Base-by-base conservation (phyloP, 345 rosid genomes). In the Heritiera fomes region DNA sequence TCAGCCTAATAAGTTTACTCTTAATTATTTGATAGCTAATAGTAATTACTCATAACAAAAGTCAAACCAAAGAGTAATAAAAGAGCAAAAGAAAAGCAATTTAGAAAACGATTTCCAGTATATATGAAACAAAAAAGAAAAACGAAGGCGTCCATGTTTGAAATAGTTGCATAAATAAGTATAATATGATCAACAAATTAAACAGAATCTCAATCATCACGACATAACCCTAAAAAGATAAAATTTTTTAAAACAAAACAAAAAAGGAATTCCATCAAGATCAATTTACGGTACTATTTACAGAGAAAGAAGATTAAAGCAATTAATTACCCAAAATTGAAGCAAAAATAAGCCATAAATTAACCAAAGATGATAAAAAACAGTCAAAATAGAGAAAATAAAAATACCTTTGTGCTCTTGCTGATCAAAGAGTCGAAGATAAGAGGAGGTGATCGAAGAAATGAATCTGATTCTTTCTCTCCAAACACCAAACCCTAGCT, bases 401-500 rank as follows among this genome's bases (percentile, higher is more conserved):
- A 60, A 60, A 28, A 60, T 23, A 71, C 75, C 75, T 50, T 71
- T 17, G 14, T 17, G 60, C 15, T 12, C 28, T 2, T 20, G 28
- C 50, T 18, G 72, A 11, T 15, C 5, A 43, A 47, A n/a, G 20
- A 12, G 15, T 14, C 7, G 75, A 17, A 52, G 61, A 52, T 50
- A 17, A 17, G 75, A 71, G 61, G 52, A 52, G 61, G 5, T 52
- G 2, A 32, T 71, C 32, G 45, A 50, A 71, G 61, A 71, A 32
- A 3, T n/a, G 55, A 15, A 71, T 71, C 60, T 4, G 75, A 50
- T 15, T 50, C 75, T 23, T 69, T 20, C 28, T 43, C 52, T 18
- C 20, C 60, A 12, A 69, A 69, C 34, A 11, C 75, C 75, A 71
- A 47, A 32, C 62, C 61, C 75, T 71, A 52, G 45, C 17, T 14